Conservation (phyloP, 148 eudicot species). For the Cornus suecica region DNA sequence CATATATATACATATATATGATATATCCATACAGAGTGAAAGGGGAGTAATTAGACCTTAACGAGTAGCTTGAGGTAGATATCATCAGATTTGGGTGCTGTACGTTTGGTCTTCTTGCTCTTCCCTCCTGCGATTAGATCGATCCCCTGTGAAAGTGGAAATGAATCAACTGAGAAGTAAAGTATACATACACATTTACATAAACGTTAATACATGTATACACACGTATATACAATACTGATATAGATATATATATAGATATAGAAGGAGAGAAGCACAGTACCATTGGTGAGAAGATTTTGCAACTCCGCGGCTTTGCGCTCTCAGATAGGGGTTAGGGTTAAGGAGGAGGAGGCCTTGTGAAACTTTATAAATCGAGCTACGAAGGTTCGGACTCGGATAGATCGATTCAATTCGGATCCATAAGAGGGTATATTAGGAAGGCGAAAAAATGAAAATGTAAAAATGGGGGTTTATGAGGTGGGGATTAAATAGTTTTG, state of each 20-base stretch:
- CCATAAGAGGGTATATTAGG: too few species aligned
- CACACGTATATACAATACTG: not conserved
- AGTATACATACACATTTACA: not conserved
- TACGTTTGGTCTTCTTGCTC: constrained; percentile 30
- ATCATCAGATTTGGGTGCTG: constrained; percentile 33
- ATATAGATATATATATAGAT: not conserved
- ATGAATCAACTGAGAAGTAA: not conserved
- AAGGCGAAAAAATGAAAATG: too few species aligned
- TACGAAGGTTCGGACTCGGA: too few species aligned
- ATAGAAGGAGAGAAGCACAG: not conserved
- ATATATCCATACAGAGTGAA: too few species aligned
- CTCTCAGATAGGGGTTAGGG: not conserved
- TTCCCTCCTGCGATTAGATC: constrained; percentile 36
- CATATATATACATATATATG: not conserved
- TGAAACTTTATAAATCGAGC: not conserved
- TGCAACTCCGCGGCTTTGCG: not conserved
- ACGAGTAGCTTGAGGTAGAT: constrained; percentile 36
- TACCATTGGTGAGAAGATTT: not conserved
- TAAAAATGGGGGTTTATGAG: too few species aligned
- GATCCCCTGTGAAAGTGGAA: constrained; percentile 22
- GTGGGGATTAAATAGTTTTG: too few species aligned
- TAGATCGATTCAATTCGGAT: too few species aligned
- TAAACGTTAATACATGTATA: not conserved
- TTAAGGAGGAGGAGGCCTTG: too few species aligned
- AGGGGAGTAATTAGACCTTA: constrained; percentile 9